Evolutionary conservation across 139 green algal genomes (phyloP).

Genomic region (Tetraselmis chui): DNA sequence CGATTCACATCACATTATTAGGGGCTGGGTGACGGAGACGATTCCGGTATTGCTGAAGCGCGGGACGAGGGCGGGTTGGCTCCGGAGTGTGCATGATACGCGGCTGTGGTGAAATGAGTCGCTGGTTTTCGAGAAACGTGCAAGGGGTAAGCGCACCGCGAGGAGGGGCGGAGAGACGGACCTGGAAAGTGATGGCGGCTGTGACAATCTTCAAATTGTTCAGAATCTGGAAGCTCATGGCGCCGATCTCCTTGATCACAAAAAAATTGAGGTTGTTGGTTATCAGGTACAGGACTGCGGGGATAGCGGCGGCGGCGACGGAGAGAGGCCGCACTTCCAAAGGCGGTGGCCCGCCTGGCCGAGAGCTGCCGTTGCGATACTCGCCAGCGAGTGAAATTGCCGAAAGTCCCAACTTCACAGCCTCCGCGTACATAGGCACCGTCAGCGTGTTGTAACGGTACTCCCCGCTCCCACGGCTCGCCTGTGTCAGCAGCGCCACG

Average conservation of each 20-base stretch:
- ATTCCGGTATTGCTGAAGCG: too few relatives aligned
- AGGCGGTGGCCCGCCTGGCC: too few relatives aligned
- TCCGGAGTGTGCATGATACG: too few relatives aligned
- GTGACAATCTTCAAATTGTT: conserved; percentile 2
- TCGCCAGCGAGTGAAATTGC: neutral
- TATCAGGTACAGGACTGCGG: neutral
- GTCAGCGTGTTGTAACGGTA: neutral
- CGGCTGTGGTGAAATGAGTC: too few relatives aligned
- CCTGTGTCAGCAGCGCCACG: neutral
- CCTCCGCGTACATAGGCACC: neutral
- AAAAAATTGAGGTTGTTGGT: conserved; percentile 6
- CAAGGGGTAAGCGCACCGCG: too few relatives aligned
- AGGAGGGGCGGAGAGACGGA: too few relatives aligned
- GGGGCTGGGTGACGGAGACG: too few relatives aligned
- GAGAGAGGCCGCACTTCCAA: too few relatives aligned
- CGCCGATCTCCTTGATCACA: neutral
- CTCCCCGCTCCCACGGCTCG: neutral
- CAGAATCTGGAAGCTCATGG: neutral
- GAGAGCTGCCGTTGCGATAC: too few relatives aligned
- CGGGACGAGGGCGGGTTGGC: too few relatives aligned
- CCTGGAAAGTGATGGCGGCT: neutral
- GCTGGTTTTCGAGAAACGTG: too few relatives aligned
- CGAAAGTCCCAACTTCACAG: neutral
- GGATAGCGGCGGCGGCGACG: neutral
- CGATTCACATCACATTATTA: too few relatives aligned